Percentiles rank a stretch among this genome's conserved stretches.
phyloP scores from a whole-genome alignment of 2,329 filamentous ascomycete genomes.

The Chaetoscypha palmicola region DNA sequence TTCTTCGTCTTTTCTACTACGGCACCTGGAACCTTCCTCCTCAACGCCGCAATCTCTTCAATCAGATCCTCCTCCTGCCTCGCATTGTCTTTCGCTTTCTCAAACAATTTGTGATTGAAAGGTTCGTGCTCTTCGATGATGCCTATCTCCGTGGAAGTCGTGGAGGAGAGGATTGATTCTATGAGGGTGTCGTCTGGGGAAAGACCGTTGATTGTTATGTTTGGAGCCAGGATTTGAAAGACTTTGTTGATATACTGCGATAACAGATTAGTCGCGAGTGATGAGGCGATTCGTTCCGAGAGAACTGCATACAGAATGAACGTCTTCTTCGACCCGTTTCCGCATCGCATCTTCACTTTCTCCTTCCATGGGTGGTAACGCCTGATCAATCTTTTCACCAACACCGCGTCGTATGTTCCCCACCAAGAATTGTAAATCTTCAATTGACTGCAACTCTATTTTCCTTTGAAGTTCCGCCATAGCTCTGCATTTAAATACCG shows the following conservation, averaged over 20 bases:
- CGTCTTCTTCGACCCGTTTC: constrained; percentile 50
- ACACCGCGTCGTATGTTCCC: constrained; percentile 63
- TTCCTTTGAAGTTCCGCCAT: constrained; percentile 52
- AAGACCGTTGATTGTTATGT: constrained; percentile 56
- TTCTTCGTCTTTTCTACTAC: constrained; percentile 20
- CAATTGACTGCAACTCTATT: constrained; percentile 72
- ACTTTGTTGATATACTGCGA: constrained; percentile 54
- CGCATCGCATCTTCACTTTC: constrained; percentile 56
- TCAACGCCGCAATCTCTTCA: constrained; percentile 49
- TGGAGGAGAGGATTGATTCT: constrained; percentile 27
- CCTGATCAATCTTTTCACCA: constrained; percentile 57
- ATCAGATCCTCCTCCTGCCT: constrained; percentile 57
- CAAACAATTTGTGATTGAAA: constrained; percentile 52
- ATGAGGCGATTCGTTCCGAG: no score
- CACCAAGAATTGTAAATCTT: constrained; percentile 65
- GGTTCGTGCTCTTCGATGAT: constrained; percentile 46
- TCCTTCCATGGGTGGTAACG: constrained; percentile 57
- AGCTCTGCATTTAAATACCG: not conserved
- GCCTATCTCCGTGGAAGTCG: constrained; percentile 7
- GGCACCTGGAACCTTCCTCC: constrained; percentile 19
- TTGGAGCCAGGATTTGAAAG: constrained; percentile 50
- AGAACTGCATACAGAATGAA: constrained; percentile 44
- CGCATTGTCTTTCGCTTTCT: constrained; percentile 52
- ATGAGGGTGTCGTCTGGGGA: constrained; percentile 35
- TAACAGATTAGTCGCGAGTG: not conserved